Percentiles rank a stretch among this genome's conserved stretches.
Evolutionary conservation across 331 rosid genomes (phyloP).

Genomic region (Prunus yedoensis): DNA sequence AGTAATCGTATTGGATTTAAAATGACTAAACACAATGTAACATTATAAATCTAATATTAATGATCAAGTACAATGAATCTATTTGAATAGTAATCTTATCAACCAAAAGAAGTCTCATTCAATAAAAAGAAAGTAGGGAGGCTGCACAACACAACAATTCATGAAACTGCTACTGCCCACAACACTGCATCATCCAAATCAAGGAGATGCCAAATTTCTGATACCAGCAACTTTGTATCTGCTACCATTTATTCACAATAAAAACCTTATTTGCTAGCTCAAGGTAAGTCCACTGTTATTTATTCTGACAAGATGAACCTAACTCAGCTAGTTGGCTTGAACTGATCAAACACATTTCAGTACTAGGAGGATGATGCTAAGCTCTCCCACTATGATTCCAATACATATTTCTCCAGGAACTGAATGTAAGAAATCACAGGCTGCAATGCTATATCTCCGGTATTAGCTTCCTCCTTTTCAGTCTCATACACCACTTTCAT

Average conservation of each 20-base stretch:
- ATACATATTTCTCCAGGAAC: background rate
- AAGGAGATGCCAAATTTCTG: too few species aligned
- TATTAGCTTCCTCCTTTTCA: background rate
- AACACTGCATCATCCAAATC: background rate
- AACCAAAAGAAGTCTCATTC: background rate
- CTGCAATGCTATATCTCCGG: background rate
- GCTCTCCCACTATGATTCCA: background rate
- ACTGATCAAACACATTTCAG: background rate
- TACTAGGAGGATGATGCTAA: background rate
- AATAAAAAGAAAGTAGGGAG: background rate
- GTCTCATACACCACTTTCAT: conserved; percentile 5
- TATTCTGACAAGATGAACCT: background rate
- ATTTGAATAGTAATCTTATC: background rate
- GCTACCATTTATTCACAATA: background rate
- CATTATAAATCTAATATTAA: too few species aligned
- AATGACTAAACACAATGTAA: background rate
- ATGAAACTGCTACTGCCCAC: background rate
- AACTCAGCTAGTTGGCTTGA: background rate
- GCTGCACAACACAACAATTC: background rate
- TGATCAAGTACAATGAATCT: too few species aligned
- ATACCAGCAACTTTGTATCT: too few species aligned
- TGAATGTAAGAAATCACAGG: conserved; percentile 3
- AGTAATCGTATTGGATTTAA: background rate
- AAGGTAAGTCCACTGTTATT: background rate
- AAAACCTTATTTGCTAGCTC: background rate